Base-by-base conservation (phyloP, 1,284 basidiomycete species). In the Athelia sp. region DNA sequence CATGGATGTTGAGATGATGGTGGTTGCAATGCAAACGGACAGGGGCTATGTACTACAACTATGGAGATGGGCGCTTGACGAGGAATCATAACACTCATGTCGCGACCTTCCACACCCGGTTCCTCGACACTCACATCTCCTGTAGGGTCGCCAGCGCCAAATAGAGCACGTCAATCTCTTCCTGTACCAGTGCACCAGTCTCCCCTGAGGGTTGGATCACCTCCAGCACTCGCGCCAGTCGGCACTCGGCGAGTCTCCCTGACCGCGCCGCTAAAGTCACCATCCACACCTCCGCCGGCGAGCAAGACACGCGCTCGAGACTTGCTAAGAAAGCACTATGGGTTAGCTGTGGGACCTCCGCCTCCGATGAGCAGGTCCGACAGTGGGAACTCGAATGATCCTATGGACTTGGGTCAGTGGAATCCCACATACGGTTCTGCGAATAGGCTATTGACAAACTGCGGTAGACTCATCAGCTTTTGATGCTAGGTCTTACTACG, bases 301-400 rank as follows among this genome's bases (percentile, higher is more conserved):
- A 66, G 65, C 47, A 86, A 84, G 62, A 73, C 77, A n/a, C 75
- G 82, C n/a, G 89, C 89, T 14, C 73, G 85, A 54, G 87, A 91
- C 62, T 61, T 92, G 46, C 60, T 93, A 49, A 73, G 90, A 59
- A 90, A 89, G 57, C 90, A 93, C 60, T 93, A 93, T 73, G 88
- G 90, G 3, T 65, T 93, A 19, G 85, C 82, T 29, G 69, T 89
- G 26, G 82, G 84, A 0, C 81, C 82, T 29, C 87, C 87, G 19
- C 74, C 78, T 15, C 76, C 85, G 17, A 58, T 76, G 3, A 72
- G 74, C 26, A 79, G 23, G 72, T 38, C 75, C 72, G 40, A 69
- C 63, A 44, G 62, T 61, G 42, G 59, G 36, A n/a, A 21, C 8
- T 40, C 62, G 24, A 72, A 72, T 50, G 87, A 91, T 63, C 85